These are phyloP conservation scores for Tephrocybe sp. DNA, from an alignment of 768 basidiomycete species.

Conservation along the genomic window DNA sequence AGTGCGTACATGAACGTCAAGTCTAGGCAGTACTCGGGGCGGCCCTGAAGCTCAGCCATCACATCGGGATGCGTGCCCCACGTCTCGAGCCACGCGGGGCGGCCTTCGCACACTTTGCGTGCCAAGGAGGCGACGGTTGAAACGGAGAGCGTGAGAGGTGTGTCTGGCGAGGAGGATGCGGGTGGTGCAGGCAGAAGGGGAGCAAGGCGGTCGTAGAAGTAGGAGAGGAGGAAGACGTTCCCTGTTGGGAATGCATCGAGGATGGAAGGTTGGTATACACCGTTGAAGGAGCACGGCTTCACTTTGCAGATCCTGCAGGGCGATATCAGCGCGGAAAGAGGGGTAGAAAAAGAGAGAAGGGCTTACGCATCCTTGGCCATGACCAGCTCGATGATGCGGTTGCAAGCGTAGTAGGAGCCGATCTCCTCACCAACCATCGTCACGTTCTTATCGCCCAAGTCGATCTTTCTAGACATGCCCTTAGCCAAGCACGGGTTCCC, in stretches of 20 bases:
- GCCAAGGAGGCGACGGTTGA: slow-evolving; percentile 67
- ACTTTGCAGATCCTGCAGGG: slow-evolving; percentile 74
- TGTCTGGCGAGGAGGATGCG: slow-evolving; percentile 7
- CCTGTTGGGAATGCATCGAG: slow-evolving; percentile 86
- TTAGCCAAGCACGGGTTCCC: slow-evolving; percentile 84
- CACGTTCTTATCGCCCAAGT: slow-evolving; percentile 64
- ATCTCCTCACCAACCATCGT: slow-evolving; percentile 85
- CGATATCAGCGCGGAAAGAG: not conserved
- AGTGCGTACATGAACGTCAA: slow-evolving; percentile 93
- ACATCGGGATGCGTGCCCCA: slow-evolving; percentile 35
- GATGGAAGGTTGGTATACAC: slow-evolving; percentile 94
- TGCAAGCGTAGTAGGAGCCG: slow-evolving; percentile 86
- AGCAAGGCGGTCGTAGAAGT: slow-evolving; percentile 93
- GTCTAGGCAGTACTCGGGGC: slow-evolving; percentile 96
- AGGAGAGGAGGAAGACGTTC: slow-evolving; percentile 88
- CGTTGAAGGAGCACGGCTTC: slow-evolving; percentile 96
- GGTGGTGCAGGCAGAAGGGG: slow-evolving; percentile 54
- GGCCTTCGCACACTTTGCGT: slow-evolving; percentile 71
- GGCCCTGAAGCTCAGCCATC: slow-evolving; percentile 66
- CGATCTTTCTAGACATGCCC: slow-evolving; percentile 61
- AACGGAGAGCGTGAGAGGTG: slow-evolving; percentile 31
- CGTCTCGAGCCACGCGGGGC: slow-evolving; percentile 54
- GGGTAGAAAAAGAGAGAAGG: not conserved
- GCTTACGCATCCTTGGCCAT: slow-evolving; percentile 94
- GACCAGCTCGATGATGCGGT: slow-evolving; percentile 79